phyloP scores from a whole-genome alignment of 2,329 filamentous ascomycete genomes.

The Fusarium fracticaudum region DNA sequence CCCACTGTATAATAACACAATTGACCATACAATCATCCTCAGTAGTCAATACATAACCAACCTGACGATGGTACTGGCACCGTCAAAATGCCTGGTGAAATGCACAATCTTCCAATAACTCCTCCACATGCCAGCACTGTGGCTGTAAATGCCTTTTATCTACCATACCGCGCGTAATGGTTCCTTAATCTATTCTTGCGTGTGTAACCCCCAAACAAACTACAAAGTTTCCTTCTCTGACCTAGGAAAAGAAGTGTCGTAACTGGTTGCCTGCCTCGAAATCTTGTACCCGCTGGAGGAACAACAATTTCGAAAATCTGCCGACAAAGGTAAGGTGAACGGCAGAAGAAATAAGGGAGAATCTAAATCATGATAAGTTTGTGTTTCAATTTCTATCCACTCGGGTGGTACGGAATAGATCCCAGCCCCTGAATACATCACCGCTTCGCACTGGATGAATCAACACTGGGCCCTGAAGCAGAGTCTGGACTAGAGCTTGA shows the following conservation, averaged over 20 bases:
- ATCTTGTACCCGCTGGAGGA: neutral
- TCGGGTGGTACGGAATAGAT: neutral
- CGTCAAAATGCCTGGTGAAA: neutral
- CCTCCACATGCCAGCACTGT: neutral
- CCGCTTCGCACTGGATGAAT: neutral
- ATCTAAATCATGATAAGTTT: neutral
- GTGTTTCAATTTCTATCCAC: neutral
- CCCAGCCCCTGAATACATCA: neutral
- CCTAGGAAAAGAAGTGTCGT: neutral
- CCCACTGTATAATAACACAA: constrained; percentile 21
- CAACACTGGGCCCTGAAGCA: neutral
- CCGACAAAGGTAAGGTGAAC: neutral
- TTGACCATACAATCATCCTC: neutral
- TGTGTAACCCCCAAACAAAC: neutral
- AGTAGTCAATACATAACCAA: neutral
- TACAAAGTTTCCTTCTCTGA: neutral
- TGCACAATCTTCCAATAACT: neutral
- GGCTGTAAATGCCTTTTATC: neutral
- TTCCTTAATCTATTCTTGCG: neutral
- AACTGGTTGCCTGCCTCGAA: neutral
- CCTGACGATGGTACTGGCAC: neutral
- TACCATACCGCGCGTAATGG: neutral
- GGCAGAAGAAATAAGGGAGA: neutral
- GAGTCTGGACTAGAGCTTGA: neutral
- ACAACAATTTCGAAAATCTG: neutral